Conservation (phyloP, 2,329 filamentous ascomycete genomes). For the Botrytis sinoallii region DNA sequence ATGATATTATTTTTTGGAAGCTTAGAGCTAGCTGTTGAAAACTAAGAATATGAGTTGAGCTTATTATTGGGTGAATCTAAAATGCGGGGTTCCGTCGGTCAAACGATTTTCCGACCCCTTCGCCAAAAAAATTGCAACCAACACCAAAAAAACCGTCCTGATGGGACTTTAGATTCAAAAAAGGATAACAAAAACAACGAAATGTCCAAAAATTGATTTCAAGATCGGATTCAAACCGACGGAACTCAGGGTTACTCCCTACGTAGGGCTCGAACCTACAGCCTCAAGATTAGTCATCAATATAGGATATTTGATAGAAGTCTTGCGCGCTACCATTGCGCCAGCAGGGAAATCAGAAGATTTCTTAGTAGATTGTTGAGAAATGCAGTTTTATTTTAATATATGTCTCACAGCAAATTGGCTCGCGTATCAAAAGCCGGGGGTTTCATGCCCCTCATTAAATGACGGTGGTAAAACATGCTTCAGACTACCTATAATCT, state of each 20-base stretch:
- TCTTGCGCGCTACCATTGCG: conserved; percentile 17
- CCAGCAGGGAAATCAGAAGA: conserved; percentile 7
- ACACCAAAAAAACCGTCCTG: background rate
- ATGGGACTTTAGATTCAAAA: background rate
- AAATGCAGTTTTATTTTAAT: fast-evolving
- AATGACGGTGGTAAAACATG: background rate
- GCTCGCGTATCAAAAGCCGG: no score
- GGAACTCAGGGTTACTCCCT: background rate
- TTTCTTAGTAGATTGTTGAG: background rate
- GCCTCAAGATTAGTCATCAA: background rate
- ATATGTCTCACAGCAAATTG: fast-evolving
- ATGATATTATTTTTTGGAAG: conserved; percentile 11
- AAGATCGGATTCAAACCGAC: background rate
- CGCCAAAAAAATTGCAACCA: background rate
- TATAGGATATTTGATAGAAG: background rate
- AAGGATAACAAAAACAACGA: background rate
- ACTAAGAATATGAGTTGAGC: background rate
- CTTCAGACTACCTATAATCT: background rate
- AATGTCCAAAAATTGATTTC: fast-evolving
- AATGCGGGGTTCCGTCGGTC: background rate
- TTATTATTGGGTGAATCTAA: background rate
- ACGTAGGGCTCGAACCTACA: conserved; percentile 4
- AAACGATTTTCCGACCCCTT: background rate
- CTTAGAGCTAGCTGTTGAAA: background rate
- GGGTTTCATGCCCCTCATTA: no score